Evolutionary conservation across 805 yeast species (phyloP).

Genomic region (Wickerhamiella alocasiicola): DNA sequence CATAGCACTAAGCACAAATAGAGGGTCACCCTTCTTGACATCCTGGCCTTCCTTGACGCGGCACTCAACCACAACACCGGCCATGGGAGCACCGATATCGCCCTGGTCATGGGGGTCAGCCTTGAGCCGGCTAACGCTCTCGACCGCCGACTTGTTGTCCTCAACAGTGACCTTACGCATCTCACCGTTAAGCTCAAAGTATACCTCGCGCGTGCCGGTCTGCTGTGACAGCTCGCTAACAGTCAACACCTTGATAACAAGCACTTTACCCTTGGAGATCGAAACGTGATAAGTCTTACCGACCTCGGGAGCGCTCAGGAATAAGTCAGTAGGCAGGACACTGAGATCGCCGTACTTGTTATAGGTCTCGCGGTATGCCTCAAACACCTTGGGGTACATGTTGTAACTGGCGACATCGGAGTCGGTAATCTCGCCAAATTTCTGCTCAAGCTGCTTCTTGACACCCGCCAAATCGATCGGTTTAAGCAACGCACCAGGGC

Average conservation of each 20-base stretch:
- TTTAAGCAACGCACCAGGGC: conserved; percentile 85
- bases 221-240: conserved; percentile 75
- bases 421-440: conserved; percentile 69
- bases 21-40: conserved; percentile 92
- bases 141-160: conserved; percentile 78
- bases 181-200: conserved; percentile 97
- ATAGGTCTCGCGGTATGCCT: conserved; percentile 60
- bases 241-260: conserved; percentile 84
- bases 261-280: conserved; percentile 88
- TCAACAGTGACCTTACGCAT: conserved; percentile 88
- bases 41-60: conserved; percentile 78
- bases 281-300: conserved; percentile 83
- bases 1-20: conserved; percentile 93
- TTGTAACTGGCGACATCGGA: conserved; percentile 87
- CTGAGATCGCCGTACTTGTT: conserved; percentile 86
- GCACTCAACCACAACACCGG: conserved; percentile 94
- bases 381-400: conserved; percentile 97
- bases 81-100: conserved; percentile 98
- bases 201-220: conserved; percentile 90
- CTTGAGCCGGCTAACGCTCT: conserved; percentile 75
- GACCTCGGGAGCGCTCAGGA: conserved; percentile 74
- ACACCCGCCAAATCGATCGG: conserved; percentile 71
- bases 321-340: conserved; percentile 83
- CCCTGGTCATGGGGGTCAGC: conserved; percentile 78
- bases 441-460: conserved; percentile 56